These are phyloP conservation scores for Lentinula lateritia DNA, from an alignment of 768 basidiomycete genomes.

Conservation along the genomic window DNA sequence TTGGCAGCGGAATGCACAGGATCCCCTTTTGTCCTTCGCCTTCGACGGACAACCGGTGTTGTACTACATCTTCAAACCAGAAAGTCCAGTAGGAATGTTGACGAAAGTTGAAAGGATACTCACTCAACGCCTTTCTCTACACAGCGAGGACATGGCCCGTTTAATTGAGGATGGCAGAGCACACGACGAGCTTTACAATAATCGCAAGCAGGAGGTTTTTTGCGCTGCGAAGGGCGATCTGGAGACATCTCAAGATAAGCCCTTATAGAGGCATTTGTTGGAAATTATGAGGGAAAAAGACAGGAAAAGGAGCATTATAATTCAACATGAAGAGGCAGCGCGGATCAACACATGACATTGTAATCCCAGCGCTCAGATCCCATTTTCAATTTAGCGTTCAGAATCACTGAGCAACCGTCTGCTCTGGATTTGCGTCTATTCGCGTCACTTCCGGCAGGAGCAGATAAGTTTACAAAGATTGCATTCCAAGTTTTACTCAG, in stretches of 20 bases:
- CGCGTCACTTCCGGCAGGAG: no score
- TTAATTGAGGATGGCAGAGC: conserved; percentile 4
- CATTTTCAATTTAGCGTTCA: no score
- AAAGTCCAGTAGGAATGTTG: neutral
- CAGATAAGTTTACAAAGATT: no score
- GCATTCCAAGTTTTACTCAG: no score
- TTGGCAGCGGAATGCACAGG: neutral
- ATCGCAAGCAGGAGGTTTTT: conserved; percentile 8
- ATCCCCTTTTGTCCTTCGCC: conserved; percentile 4
- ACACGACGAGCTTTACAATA: conserved; percentile 9
- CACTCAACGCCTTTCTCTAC: conserved; percentile 9
- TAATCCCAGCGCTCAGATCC: no score
- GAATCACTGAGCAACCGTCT: no score
- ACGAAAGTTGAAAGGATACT: neutral
- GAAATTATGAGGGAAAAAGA: neutral
- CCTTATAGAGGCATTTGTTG: neutral
- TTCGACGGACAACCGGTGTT: conserved; percentile 2
- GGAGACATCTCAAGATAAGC: neutral
- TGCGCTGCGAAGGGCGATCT: neutral
- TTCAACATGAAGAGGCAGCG: neutral
- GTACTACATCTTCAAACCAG: conserved; percentile 9
- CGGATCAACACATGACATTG: no score
- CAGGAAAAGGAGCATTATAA: neutral
- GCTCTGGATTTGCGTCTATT: no score
- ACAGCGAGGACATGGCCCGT: conserved; percentile 11